phyloP scores from a whole-genome alignment of 345 rosid genomes.

The Excoecaria agallocha region DNA sequence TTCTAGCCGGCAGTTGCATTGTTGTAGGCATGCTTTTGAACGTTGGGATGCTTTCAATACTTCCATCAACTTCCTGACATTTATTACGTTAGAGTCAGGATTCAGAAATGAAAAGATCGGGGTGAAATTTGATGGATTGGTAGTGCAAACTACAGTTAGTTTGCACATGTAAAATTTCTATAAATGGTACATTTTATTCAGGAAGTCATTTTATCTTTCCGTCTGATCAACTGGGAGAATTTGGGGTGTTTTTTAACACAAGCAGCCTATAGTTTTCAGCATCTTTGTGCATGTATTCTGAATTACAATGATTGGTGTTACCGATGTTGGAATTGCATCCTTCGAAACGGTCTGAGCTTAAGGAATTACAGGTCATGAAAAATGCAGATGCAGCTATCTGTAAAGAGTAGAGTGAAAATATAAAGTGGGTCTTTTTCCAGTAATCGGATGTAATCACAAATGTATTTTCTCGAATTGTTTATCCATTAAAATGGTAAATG shows the following conservation, averaged over 20 bases:
- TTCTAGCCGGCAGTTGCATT: background rate
- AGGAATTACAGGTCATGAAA: no score
- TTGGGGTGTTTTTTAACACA: no score
- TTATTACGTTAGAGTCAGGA: background rate
- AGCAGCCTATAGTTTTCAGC: no score
- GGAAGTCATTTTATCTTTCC: background rate
- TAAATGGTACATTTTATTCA: background rate
- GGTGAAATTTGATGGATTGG: background rate
- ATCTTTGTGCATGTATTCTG: background rate
- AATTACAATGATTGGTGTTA: background rate
- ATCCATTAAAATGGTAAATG: background rate
- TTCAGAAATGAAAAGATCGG: background rate
- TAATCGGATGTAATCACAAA: background rate
- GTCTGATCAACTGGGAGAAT: background rate
- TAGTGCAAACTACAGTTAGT: background rate
- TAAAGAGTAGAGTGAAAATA: no score
- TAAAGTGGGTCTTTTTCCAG: no score
- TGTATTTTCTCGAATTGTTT: background rate
- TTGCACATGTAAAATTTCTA: background rate
- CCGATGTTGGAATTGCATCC: background rate
- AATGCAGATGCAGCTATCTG: no score
- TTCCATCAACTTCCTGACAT: background rate
- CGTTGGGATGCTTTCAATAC: background rate
- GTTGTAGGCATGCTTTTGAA: background rate
- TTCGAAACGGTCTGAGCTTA: no score